Evolutionary conservation across 768 basidiomycete genomes (phyloP).

Genomic region (Calocera viscosa): DNA sequence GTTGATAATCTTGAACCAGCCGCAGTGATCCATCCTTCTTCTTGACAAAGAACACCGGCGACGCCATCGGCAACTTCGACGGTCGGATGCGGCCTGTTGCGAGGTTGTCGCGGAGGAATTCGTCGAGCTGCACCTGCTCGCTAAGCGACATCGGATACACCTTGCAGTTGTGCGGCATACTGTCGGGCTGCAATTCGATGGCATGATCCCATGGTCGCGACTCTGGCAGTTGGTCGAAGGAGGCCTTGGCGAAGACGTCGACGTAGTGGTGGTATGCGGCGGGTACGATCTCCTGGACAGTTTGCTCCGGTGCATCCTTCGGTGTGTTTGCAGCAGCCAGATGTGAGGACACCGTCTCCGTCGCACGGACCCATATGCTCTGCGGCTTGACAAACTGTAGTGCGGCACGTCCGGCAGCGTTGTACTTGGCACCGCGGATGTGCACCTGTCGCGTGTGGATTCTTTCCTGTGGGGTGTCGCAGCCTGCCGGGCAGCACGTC

Average conservation of each 20-base stretch:
- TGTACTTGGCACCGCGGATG: background rate
- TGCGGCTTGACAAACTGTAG: too few species aligned
- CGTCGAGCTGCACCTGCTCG: constrained; percentile 20
- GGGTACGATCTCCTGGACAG: background rate
- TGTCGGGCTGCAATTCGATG: constrained; percentile 14
- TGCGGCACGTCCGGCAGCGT: background rate
- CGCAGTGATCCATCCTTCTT: constrained; percentile 29
- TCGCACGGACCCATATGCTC: background rate
- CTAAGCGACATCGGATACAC: constrained; percentile 18
- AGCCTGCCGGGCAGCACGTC: background rate
- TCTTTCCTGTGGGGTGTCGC: background rate
- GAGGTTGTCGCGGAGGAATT: constrained; percentile 22
- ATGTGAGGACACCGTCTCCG: background rate
- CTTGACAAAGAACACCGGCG: constrained; percentile 26
- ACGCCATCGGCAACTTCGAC: constrained; percentile 19
- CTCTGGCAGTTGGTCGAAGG: constrained; percentile 18
- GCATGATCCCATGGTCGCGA: constrained; percentile 16
- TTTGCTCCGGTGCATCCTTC: background rate
- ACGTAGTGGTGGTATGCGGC: constrained; percentile 11
- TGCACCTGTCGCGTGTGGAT: background rate
- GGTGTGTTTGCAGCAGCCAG: background rate
- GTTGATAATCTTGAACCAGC: constrained; percentile 27
- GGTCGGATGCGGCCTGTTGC: constrained; percentile 16
- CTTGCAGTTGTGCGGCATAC: constrained; percentile 9
- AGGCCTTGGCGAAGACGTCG: constrained; percentile 21